Percentiles rank a stretch among this genome's conserved stretches.
phyloP scores from a whole-genome alignment of 176 grass and related monocot genomes.

The Rhynchospora tenuis region DNA sequence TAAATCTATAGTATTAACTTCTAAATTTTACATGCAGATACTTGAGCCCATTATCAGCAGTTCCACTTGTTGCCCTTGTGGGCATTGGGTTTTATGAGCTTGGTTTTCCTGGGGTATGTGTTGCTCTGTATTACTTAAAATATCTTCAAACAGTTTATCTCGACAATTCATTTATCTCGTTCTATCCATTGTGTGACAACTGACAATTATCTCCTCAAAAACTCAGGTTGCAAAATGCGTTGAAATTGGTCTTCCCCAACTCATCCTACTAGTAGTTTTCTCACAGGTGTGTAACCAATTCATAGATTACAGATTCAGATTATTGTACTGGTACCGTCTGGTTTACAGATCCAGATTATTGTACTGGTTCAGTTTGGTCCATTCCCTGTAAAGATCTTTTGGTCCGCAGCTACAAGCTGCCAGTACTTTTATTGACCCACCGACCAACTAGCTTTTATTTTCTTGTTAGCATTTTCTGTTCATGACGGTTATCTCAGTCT shows the following conservation, averaged over 20 bases:
- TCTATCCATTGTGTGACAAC: conserved; percentile 3
- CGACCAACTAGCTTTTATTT: neutral
- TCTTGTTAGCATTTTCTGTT: neutral
- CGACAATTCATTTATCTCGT: neutral
- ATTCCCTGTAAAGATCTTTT: neutral
- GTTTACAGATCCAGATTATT: neutral
- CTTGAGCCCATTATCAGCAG: conserved; percentile 81
- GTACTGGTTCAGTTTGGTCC: neutral
- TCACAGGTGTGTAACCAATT: conserved; percentile 52
- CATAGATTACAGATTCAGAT: neutral
- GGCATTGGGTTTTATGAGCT: conserved; percentile 95
- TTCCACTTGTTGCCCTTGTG: conserved; percentile 74
- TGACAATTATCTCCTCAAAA: conserved; percentile 29
- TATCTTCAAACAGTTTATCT: neutral
- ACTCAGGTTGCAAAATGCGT: conserved; percentile 89
- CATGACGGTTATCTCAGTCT: neutral
- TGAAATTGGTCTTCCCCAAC: conserved; percentile 93
- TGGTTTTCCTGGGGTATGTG: conserved; percentile 82
- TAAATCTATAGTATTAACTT: neutral
- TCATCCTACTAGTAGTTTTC: conserved; percentile 76
- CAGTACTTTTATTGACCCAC: neutral
- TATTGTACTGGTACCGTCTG: neutral
- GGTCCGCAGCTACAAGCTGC: neutral
- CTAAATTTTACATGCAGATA: conserved; percentile 52
- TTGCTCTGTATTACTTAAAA: neutral